Evolutionary conservation across 495 filamentous ascomycete genomes (phyloP).

Genomic region (Penicillium arizonense): DNA sequence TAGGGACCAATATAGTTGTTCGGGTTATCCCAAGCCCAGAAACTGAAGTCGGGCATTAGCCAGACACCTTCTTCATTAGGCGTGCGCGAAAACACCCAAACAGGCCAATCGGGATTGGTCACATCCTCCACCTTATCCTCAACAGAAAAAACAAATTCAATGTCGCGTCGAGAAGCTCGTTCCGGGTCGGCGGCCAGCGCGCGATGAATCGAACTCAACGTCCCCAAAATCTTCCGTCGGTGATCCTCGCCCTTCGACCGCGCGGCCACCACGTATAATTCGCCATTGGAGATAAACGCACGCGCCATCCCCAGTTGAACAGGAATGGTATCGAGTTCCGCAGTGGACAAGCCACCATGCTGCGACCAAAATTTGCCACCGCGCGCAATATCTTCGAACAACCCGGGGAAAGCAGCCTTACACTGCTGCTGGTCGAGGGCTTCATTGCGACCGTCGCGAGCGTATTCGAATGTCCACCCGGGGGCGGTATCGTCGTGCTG

Average conservation of each 20-base stretch:
- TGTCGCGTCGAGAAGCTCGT: constrained; percentile 52
- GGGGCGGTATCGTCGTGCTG: constrained; percentile 11
- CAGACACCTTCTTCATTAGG: constrained; percentile 49
- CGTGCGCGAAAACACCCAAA: constrained; percentile 52
- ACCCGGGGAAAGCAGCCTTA: constrained; percentile 41
- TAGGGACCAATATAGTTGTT: constrained; percentile 58
- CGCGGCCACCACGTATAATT: constrained; percentile 38
- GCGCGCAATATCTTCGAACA: constrained; percentile 45
- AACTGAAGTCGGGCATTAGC: constrained; percentile 78
- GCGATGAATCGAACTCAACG: constrained; percentile 45
- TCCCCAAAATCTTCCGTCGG: constrained; percentile 43
- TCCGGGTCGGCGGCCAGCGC: constrained; percentile 42
- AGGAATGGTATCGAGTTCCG: constrained; percentile 29
- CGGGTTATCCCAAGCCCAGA: constrained; percentile 68
- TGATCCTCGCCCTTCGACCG: constrained; percentile 39
- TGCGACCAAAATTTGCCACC: constrained; percentile 31
- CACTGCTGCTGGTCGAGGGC: constrained; percentile 38
- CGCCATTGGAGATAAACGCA: constrained; percentile 29
- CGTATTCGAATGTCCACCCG: constrained; percentile 34
- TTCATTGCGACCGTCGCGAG: constrained; percentile 37
- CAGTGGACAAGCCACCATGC: constrained; percentile 25
- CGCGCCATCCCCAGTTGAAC: constrained; percentile 36
- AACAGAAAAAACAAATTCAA: constrained; percentile 58
- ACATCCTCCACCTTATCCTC: constrained; percentile 51
- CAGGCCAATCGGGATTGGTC: constrained; percentile 42